These are phyloP conservation scores for Podospora appendiculata DNA, from an alignment of 495 filamentous ascomycete species.

Conservation along the genomic window DNA sequence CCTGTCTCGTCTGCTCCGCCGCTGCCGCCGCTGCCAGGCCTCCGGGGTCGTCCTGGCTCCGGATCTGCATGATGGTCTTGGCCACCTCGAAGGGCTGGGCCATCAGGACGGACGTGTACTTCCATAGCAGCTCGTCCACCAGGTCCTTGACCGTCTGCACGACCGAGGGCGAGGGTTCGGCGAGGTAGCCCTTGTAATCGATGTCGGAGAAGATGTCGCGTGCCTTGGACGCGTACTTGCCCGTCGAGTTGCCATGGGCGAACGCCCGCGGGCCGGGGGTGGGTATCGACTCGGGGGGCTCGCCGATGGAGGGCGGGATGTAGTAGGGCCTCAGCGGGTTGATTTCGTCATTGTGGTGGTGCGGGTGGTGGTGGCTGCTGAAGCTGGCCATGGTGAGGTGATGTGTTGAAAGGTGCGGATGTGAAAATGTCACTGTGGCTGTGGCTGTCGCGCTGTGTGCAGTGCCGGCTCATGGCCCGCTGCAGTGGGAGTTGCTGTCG, in stretches of 20 bases:
- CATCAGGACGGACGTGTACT: constrained; percentile 74
- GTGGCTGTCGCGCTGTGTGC: too few species aligned
- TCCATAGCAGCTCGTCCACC: constrained; percentile 74
- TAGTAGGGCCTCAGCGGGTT: constrained; percentile 96
- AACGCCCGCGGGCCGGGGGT: constrained; percentile 39
- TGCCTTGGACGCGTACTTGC: constrained; percentile 62
- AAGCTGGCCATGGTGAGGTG: not conserved
- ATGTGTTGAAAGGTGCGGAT: too few species aligned
- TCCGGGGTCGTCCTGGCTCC: constrained; percentile 42
- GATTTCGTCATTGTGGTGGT: constrained; percentile 44
- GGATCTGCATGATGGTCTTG: constrained; percentile 84
- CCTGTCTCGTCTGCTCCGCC: constrained; percentile 14
- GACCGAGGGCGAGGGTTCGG: constrained; percentile 65
- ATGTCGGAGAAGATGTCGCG: constrained; percentile 78
- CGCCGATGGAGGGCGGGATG: constrained; percentile 71
- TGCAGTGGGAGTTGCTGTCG: too few species aligned
- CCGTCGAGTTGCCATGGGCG: constrained; percentile 39
- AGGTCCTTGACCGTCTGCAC: constrained; percentile 63
- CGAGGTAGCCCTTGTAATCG: constrained; percentile 81
- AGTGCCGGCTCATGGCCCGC: too few species aligned
- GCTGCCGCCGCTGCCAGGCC: constrained; percentile 21
- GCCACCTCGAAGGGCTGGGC: constrained; percentile 97
- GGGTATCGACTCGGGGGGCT: constrained; percentile 29
- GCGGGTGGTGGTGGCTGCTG: constrained; percentile 1
- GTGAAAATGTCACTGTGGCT: too few species aligned